Percentiles rank a stretch among this genome's conserved stretches.
These are phyloP conservation scores for Fraxinus cuspidata DNA, from an alignment of 257 asterid species.

Conservation along the genomic window DNA sequence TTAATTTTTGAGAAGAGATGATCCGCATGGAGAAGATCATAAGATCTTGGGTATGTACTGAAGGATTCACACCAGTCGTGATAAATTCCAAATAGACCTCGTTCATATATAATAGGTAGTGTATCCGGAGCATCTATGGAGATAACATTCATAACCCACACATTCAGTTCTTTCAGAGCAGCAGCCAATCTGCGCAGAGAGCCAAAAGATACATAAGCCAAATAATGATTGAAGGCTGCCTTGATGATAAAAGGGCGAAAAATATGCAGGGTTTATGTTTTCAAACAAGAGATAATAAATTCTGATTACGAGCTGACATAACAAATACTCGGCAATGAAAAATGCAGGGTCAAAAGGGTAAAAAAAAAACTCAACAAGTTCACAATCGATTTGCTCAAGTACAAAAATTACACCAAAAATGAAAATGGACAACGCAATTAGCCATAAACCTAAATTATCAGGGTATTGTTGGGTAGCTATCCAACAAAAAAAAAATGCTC, in stretches of 20 bases:
- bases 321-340: neutral
- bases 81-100: slow-evolving; percentile 25
- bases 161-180: slow-evolving; percentile 25
- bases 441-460: neutral
- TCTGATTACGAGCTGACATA: neutral
- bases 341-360: neutral
- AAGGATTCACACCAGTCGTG: slow-evolving; percentile 28
- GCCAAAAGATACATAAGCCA: neutral
- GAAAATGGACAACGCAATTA: neutral
- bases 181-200: slow-evolving; percentile 26
- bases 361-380: neutral
- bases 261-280: neutral
- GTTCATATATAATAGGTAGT: slow-evolving; percentile 24
- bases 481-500: neutral
- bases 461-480: neutral
- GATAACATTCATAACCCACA: slow-evolving; percentile 31
- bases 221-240: neutral
- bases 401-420: neutral
- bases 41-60: slow-evolving; percentile 33
- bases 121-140: slow-evolving; percentile 29
- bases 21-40: slow-evolving; percentile 25
- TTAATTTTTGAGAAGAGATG: slow-evolving; percentile 29
- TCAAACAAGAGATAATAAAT: neutral
- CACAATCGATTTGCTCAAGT: neutral
- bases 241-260: neutral